Base-by-base conservation (phyloP, 1,139 yeast genomes). In the Diutina ranongensis region DNA sequence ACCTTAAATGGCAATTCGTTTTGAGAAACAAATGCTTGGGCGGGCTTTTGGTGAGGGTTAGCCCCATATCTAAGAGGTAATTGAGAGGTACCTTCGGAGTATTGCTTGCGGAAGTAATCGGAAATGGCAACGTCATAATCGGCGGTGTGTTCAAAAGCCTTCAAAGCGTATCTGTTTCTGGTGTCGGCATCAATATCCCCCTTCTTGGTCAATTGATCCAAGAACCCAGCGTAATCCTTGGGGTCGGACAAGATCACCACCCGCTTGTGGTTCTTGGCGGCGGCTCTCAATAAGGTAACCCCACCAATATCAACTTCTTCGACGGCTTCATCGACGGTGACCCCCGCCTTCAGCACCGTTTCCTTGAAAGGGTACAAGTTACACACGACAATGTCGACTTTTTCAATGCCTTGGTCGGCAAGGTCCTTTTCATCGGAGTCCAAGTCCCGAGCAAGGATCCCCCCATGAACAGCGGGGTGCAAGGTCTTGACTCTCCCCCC, bases 261-360 rank as follows among this genome's bases (percentile, higher is more conserved):
- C 68, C 98, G 80, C 50, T 94, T 74, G 65, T 92, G 98, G 71
- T 92, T 92, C 74, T 92, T 92, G 51, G 98, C 98, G 50, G 98
- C 98, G 45, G 98, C 98, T 67, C 98, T 82, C 64, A 92, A 74
- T 53, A 92, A 73, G 44, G 98, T 92, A 50, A 92, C 98, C 62
- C 98, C 98, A 58, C 98, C 98, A 62, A 92, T 92, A 63, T 92
- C 98, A 57, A 92, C 83, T 68, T 92, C 97, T 71, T 92, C 98
- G 47, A 92, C 97, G 15, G 98, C 98, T 72, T 92, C 98, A 44
- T 82, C 92, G 55, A 92, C 80, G 46, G 98, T 92, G 53, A 92
- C 98, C 51, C 94, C 89, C 55, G 85, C 88, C 71, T 89, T 89
- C 52, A 95, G 84, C 52, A 92, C 86, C 45, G 98, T 92, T 70